Percentiles rank a stretch among this genome's conserved stretches.
Evolutionary conservation across 2,329 filamentous ascomycete genomes (phyloP).

Genomic region (Sodiomyces alkalinus): DNA sequence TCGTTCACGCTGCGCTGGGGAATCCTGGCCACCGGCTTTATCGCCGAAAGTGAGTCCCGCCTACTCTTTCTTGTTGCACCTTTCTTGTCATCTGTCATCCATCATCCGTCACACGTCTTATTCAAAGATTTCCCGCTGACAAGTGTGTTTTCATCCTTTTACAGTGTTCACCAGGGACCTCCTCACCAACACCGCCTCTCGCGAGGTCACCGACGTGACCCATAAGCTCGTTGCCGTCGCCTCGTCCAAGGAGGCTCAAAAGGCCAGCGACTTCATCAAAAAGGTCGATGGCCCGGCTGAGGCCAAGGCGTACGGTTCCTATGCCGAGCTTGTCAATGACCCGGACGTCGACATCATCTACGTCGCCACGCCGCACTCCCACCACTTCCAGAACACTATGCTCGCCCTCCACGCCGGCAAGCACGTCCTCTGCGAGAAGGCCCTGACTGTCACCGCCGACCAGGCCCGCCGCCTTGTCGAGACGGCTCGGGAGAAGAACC

Average conservation of each 20-base stretch:
- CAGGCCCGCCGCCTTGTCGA: conserved; percentile 60
- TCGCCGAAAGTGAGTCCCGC: conserved; percentile 36
- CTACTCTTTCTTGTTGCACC: not conserved
- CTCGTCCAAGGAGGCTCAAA: conserved; percentile 56
- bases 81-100: too few species aligned
- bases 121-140: too few species aligned
- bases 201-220: conserved; percentile 55
- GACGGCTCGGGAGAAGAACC: conserved; percentile 54
- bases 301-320: conserved; percentile 63
- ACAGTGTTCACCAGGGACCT: conserved; percentile 62
- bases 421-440: conserved; percentile 82
- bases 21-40: conserved; percentile 45
- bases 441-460: conserved; percentile 69
- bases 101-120: not conserved
- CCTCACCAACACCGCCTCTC: conserved; percentile 53
- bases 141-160: too few species aligned
- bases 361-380: conserved; percentile 78
- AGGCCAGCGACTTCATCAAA: conserved; percentile 58
- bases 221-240: conserved; percentile 70
- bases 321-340: conserved; percentile 67
- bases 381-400: conserved; percentile 85
- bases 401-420: conserved; percentile 73
- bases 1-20: conserved; percentile 39
- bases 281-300: conserved; percentile 52
- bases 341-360: conserved; percentile 74